Conservation (phyloP, 257 asterid species). For the Plantago ovata region DNA sequence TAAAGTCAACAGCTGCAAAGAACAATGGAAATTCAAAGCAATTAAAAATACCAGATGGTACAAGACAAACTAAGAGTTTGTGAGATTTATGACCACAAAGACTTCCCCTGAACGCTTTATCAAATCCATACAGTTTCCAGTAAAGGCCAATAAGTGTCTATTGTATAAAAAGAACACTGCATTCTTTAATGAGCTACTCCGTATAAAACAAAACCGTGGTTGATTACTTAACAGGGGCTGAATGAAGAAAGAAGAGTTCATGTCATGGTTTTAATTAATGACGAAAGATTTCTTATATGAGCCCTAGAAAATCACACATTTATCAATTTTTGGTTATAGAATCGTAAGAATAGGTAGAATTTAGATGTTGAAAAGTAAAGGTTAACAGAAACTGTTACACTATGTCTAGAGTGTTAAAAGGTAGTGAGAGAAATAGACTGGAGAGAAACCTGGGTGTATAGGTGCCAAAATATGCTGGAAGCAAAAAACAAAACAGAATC, state of each 20-base stretch:
- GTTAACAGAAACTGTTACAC: too few relatives aligned
- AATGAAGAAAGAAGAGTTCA: not conserved
- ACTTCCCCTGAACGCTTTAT: not conserved
- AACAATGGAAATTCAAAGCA: constrained; percentile 8
- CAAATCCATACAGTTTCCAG: not conserved
- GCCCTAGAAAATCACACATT: too few relatives aligned
- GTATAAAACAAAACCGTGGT: not conserved
- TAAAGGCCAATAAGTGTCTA: not conserved
- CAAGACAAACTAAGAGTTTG: not conserved
- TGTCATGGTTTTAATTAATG: too few relatives aligned
- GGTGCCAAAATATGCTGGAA: too few relatives aligned
- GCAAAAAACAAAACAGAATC: too few relatives aligned
- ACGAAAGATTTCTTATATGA: too few relatives aligned
- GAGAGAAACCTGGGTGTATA: too few relatives aligned
- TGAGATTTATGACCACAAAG: not conserved
- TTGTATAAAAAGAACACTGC: constrained; percentile 7
- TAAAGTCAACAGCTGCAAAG: constrained; percentile 76
- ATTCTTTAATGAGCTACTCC: not conserved
- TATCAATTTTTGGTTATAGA: too few relatives aligned
- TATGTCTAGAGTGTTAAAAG: too few relatives aligned
- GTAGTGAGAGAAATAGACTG: too few relatives aligned
- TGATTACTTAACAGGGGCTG: not conserved
- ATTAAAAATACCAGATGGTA: constrained; percentile 5
- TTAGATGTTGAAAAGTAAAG: too few relatives aligned
- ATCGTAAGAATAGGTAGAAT: too few relatives aligned